These are phyloP conservation scores for Kernera saxatilis DNA, from an alignment of 345 rosid genomes.

Conservation along the genomic window DNA sequence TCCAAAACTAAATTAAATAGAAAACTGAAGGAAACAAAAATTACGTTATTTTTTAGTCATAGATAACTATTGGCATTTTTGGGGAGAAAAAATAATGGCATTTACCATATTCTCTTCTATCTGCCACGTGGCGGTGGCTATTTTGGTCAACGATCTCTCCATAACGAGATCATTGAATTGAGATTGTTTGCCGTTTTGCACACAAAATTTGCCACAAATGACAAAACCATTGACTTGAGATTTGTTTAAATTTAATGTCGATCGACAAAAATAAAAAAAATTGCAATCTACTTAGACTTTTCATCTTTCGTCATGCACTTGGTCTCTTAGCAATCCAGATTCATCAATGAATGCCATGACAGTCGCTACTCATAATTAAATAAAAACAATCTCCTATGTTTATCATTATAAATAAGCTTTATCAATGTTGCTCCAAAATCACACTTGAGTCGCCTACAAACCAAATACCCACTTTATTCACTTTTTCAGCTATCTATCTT, in stretches of 20 bases:
- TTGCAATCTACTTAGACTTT: not conserved
- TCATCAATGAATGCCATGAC: not conserved
- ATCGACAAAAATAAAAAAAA: not conserved
- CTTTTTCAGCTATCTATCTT: not conserved
- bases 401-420: constrained; percentile 16
- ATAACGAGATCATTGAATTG: not conserved
- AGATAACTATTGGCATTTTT: not conserved
- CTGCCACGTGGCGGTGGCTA: not conserved
- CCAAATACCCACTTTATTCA: constrained; percentile 1
- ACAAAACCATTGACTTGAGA: constrained; percentile 20
- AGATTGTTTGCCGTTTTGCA: not conserved
- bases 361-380: not conserved
- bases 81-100: too few species aligned
- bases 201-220: not conserved
- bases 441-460: constrained; percentile 12
- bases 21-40: not conserved
- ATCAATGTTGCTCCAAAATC: constrained; percentile 5
- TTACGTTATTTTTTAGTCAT: not conserved
- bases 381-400: not conserved
- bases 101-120: not conserved
- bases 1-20: not conserved
- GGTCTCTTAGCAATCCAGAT: constrained; percentile 19
- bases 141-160: constrained; percentile 17
- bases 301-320: constrained; percentile 3
- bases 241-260: not conserved